Evolutionary conservation across 495 filamentous ascomycete genomes (phyloP), one percentile per base, ranked within the genome.

Genomic region (Aspergillus biplanus): DNA sequence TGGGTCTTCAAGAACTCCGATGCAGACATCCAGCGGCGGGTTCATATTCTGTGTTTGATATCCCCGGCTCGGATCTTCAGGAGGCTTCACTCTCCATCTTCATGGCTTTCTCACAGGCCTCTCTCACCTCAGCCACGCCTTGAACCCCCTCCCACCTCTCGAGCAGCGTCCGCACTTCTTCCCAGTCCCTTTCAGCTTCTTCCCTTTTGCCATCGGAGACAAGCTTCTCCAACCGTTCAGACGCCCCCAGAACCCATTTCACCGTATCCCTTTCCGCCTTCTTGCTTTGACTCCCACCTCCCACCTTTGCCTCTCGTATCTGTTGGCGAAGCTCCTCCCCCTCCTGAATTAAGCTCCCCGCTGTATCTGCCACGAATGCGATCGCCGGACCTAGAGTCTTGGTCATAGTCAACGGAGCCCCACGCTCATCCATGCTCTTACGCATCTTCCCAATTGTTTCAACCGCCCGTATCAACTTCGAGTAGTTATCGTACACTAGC

Each of bases 401-500:
- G 31, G 78, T 80, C 78, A 80, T 81, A 0, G 77, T 81, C 71
- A 81, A 72, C 33, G 78, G 79, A 21, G 78, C 73, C 5, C 76
- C 82, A 0, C 78, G 71, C 21, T 80, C 75, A 65, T 79, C 78
- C 80, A 76, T 79, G 80, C 86, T 80, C 58, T 69, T 70, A 15
- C 78, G 70, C 79, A 82, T 81, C 72, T 88, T 89, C 31, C 91
- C 85, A 70, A 99, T 99, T 12, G 94, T 98, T 73, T 97, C 93
- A 13, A 96, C 97, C 15, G 95, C 95, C 16, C 87, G 85, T 64
- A 99, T 97, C 69, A 99, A 78, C 79, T 97, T 98, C 64, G 87
- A 91, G 75, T 97, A 99, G 73, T 99, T 99, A 74, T 99, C 95
- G 73, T 99, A 99, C 5, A 99, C 95, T 46, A 99, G 80, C 27